phyloP scores from a whole-genome alignment of 108 stramenopile genomes.

The Skeletonema potamos region DNA sequence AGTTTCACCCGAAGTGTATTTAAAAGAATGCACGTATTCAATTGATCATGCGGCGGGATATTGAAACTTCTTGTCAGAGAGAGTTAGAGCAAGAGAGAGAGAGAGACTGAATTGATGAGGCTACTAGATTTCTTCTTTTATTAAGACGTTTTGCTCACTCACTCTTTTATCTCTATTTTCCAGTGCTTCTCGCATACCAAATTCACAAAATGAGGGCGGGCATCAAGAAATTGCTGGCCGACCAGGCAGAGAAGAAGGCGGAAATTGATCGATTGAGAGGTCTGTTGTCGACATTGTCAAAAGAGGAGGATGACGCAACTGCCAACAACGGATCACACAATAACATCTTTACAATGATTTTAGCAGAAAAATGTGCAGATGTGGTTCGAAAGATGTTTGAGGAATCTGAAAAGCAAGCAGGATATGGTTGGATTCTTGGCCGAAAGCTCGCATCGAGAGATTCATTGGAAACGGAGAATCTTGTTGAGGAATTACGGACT shows the following conservation, averaged over 20 bases:
- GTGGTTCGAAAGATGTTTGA: conserved; percentile 15
- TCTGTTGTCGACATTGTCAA: conserved; percentile 7
- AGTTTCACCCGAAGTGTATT: too few relatives aligned
- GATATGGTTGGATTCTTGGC: conserved; percentile 41
- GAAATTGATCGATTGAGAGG: conserved; percentile 19
- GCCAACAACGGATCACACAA: background rate
- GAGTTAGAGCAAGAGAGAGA: background rate
- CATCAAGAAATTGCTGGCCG: conserved; percentile 31
- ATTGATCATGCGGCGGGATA: too few relatives aligned
- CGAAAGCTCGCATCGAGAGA: conserved; percentile 33
- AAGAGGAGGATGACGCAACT: background rate
- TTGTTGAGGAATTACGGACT: conserved; percentile 14
- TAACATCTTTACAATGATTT: conserved; percentile 9
- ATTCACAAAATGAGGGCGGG: conserved; percentile 38
- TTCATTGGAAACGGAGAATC: conserved; percentile 25
- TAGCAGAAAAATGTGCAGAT: conserved; percentile 30
- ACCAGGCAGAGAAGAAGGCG: conserved; percentile 12
- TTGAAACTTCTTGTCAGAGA: too few relatives aligned
- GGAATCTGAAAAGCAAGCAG: conserved; percentile 23
- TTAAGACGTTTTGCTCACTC: background rate
- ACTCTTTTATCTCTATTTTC: background rate
- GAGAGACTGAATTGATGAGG: background rate
- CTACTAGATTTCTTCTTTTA: too few relatives aligned
- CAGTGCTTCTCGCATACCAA: conserved; percentile 45
- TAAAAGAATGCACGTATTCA: too few relatives aligned